phyloP scores from a whole-genome alignment of 164 flowering plant species.

The Aristolochia californica region DNA sequence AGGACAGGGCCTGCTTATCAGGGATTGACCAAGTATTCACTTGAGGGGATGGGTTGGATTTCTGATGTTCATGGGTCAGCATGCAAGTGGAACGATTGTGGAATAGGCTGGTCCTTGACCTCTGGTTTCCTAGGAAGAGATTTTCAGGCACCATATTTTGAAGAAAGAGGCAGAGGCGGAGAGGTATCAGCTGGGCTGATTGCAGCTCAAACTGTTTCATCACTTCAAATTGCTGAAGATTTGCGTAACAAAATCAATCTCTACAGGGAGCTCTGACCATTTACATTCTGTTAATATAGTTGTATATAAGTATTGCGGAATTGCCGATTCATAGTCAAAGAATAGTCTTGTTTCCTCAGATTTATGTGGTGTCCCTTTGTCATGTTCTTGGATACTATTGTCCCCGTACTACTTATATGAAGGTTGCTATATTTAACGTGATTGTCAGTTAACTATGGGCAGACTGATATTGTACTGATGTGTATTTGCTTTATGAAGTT shows the following conservation, averaged over 20 bases:
- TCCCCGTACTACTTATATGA: too few species aligned
- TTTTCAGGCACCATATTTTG: constrained; percentile 18
- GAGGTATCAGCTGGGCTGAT: constrained; percentile 52
- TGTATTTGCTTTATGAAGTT: too few species aligned
- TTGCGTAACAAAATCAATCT: constrained; percentile 12
- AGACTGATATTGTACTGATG: too few species aligned
- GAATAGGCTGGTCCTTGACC: constrained; percentile 34
- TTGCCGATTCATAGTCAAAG: too few species aligned
- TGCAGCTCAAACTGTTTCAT: constrained; percentile 81
- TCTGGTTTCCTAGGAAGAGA: constrained; percentile 26
- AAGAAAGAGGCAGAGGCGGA: constrained; percentile 29
- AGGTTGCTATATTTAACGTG: too few species aligned
- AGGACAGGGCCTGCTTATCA: constrained; percentile 31
- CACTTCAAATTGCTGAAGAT: constrained; percentile 78
- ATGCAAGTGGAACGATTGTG: constrained; percentile 38
- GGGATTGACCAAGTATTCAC: constrained; percentile 24
- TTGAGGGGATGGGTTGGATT: constrained; percentile 40
- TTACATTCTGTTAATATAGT: not conserved
- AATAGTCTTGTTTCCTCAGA: too few species aligned
- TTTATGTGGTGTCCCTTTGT: too few species aligned
- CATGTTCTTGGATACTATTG: too few species aligned
- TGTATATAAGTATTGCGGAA: not conserved
- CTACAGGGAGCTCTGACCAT: constrained; percentile 14
- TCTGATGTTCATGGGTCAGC: constrained; percentile 35
- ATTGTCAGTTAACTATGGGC: too few species aligned